Evolutionary conservation across 2,329 filamentous ascomycete genomes (phyloP).

Genomic region (Tolypocladium album): DNA sequence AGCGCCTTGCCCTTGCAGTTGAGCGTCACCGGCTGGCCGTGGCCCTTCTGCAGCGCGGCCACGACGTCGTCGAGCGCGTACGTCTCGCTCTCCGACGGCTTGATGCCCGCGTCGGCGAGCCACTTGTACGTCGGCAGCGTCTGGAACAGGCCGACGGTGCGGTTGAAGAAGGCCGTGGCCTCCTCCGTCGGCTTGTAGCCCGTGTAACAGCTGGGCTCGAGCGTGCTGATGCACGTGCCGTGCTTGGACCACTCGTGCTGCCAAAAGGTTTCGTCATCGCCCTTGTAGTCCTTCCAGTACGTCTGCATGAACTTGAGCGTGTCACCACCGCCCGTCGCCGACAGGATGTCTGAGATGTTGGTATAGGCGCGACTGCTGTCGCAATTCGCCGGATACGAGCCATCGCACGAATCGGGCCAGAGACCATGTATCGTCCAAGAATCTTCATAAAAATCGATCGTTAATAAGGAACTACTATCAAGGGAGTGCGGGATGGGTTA

Average conservation of each 20-base stretch:
- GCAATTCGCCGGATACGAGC: conserved; percentile 57
- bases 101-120: conserved; percentile 51
- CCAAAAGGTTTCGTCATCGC: conserved; percentile 57
- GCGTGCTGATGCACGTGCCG: conserved; percentile 59
- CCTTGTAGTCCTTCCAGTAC: conserved; percentile 62
- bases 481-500: neutral
- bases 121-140: conserved; percentile 53
- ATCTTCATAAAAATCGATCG: conserved; percentile 26
- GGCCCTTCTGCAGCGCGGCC: conserved; percentile 39
- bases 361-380: conserved; percentile 49
- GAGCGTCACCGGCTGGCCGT: conserved; percentile 45
- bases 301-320: conserved; percentile 56
- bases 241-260: conserved; percentile 69
- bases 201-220: conserved; percentile 56
- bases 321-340: conserved; percentile 36
- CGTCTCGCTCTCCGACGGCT: conserved; percentile 39
- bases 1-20: conserved; percentile 38
- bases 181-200: conserved; percentile 50
- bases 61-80: conserved; percentile 51
- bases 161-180: conserved; percentile 58
- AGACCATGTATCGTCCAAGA: conserved; percentile 68
- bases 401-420: conserved; percentile 57
- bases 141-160: conserved; percentile 55
- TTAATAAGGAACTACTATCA: neutral
- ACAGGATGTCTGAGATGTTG: conserved; percentile 54